Percentiles rank a stretch among this genome's conserved stretches.
phyloP scores from a whole-genome alignment of 345 rosid genomes.

The Theobroma cacao region DNA sequence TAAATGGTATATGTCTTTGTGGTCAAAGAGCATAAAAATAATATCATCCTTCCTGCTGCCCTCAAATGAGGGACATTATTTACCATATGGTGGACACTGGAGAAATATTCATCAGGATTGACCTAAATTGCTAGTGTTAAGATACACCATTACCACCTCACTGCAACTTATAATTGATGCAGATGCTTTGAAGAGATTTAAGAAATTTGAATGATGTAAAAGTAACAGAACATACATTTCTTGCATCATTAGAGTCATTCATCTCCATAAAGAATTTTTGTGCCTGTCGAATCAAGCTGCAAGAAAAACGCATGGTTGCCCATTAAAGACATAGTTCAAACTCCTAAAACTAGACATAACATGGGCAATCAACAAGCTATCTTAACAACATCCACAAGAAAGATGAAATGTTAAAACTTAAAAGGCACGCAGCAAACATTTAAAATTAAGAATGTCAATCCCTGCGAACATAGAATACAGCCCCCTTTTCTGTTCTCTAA shows the following conservation, averaged over 20 bases:
- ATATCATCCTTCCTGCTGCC: not conserved
- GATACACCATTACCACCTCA: slow-evolving; percentile 3
- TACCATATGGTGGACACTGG: not conserved
- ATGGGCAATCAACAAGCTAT: not conserved
- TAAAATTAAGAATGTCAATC: not conserved
- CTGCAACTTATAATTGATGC: not conserved
- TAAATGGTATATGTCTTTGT: not conserved
- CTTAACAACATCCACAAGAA: not conserved
- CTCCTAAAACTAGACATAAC: slow-evolving; percentile 4
- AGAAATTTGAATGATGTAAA: not conserved
- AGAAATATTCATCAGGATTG: not conserved
- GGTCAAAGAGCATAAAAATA: not conserved
- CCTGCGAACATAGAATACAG: not conserved
- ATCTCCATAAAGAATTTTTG: slow-evolving; percentile 59
- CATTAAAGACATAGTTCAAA: slow-evolving; percentile 13
- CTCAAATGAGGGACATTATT: not conserved
- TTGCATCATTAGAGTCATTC: slow-evolving; percentile 56
- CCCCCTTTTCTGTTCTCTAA: not conserved
- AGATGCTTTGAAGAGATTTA: not conserved
- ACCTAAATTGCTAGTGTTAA: slow-evolving; percentile 1
- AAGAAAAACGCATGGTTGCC: slow-evolving; percentile 9
- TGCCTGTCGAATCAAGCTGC: slow-evolving; percentile 75
- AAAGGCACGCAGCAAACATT: not conserved
- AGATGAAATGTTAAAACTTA: slow-evolving; percentile 4
- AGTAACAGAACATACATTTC: slow-evolving; percentile 53